Evolutionary conservation across 1,139 yeast genomes (phyloP).

Genomic region (Magnusiomyces starmeri): DNA sequence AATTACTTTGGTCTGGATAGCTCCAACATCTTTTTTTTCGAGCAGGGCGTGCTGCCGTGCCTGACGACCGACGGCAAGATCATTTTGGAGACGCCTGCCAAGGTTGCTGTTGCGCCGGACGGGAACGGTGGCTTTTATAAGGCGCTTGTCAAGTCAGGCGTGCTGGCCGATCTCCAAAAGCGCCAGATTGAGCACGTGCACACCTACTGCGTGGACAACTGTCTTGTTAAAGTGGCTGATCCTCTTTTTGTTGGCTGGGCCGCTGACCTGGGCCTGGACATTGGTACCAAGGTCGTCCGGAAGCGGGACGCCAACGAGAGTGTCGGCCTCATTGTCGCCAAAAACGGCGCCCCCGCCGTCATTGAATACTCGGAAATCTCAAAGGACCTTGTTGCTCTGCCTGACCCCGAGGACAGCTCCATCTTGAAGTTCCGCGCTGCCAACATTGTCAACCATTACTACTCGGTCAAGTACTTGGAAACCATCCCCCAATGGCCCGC

Average conservation of each 20-base stretch:
- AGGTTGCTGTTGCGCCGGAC: conserved; percentile 83
- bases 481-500: conserved; percentile 63
- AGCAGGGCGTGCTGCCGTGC: conserved; percentile 95
- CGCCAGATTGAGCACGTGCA: conserved; percentile 84
- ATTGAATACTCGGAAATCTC: conserved; percentile 93
- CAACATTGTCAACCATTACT: conserved; percentile 94
- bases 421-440: conserved; percentile 82
- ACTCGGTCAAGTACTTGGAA: conserved; percentile 65
- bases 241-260: conserved; percentile 90
- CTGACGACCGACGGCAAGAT: conserved; percentile 69
- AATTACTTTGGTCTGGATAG: conserved; percentile 61
- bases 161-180: conserved; percentile 58
- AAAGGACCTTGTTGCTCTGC: conserved; percentile 57
- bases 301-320: conserved; percentile 81
- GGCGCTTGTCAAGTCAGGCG: conserved; percentile 60
- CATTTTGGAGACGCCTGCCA: conserved; percentile 48
- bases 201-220: conserved; percentile 95
- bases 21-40: conserved; percentile 65
- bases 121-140: conserved; percentile 97
- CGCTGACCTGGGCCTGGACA: conserved; percentile 48
- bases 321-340: conserved; percentile 83
- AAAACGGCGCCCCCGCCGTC: conserved; percentile 66
- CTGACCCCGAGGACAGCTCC: conserved; percentile 34
- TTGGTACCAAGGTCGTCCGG: conserved; percentile 93
- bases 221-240: conserved; percentile 87